Conservation (phyloP, 2,329 filamentous ascomycete genomes). For the Trichoderma brevicompactum region DNA sequence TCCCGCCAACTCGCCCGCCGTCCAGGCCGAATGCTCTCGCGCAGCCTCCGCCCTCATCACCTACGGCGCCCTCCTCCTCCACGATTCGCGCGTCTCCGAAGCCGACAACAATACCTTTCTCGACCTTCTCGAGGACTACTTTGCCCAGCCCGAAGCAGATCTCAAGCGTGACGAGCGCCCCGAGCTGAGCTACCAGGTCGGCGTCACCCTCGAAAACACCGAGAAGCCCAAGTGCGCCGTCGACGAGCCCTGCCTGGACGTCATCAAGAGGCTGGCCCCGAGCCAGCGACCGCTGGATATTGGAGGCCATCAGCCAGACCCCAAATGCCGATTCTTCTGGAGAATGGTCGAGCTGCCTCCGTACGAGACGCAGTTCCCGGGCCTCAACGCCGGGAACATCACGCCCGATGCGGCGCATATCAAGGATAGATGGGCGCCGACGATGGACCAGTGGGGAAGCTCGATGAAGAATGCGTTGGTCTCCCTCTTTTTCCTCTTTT, state of each 20-base stretch:
- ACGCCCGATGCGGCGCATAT: slow-evolving; percentile 56
- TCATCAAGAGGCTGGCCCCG: slow-evolving; percentile 59
- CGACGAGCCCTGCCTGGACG: slow-evolving; percentile 62
- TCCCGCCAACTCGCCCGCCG: slow-evolving; percentile 48
- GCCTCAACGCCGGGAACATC: slow-evolving; percentile 60
- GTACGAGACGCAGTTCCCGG: slow-evolving; percentile 59
- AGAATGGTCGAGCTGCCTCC: slow-evolving; percentile 59
- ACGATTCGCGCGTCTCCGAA: slow-evolving; percentile 62
- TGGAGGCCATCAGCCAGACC: slow-evolving; percentile 59
- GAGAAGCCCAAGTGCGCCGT: slow-evolving; percentile 67
- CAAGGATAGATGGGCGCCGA: slow-evolving; percentile 54
- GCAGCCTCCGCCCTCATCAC: slow-evolving; percentile 62
- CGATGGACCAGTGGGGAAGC: slow-evolving; percentile 61
- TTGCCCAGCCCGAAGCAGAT: slow-evolving; percentile 56
- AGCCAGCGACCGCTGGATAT: slow-evolving; percentile 63
- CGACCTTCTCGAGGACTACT: slow-evolving; percentile 68
- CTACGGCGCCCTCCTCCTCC: slow-evolving; percentile 63
- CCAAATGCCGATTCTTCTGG: slow-evolving; percentile 69
- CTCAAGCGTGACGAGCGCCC: slow-evolving; percentile 59
- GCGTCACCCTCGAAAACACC: slow-evolving; percentile 65
- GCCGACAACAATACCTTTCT: slow-evolving; percentile 61
- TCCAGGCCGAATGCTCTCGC: slow-evolving; percentile 56
- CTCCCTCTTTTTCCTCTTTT: not conserved
- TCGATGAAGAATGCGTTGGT: slow-evolving; percentile 63
- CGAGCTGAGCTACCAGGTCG: slow-evolving; percentile 63